Conservation (phyloP, 176 grass and related monocot genomes). For the sorghum (Sorghum bicolor) region DNA sequence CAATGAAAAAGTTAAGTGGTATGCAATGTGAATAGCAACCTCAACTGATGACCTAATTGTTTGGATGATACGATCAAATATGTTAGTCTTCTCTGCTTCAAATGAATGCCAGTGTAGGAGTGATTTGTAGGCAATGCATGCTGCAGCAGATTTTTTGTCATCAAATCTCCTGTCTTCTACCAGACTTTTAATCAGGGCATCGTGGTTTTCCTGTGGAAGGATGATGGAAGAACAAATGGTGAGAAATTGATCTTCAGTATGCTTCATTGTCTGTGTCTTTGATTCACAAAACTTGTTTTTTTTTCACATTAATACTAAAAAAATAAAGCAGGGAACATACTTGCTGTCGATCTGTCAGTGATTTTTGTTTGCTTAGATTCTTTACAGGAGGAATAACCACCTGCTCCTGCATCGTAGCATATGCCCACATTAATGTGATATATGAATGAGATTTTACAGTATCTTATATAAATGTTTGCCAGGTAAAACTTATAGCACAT, state of each 20-base stretch:
- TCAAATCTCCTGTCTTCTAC: conserved; percentile 70
- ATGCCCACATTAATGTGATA: conserved; percentile 17
- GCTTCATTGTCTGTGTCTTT: conserved; percentile 6
- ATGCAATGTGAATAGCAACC: conserved; percentile 43
- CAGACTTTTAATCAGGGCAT: conserved; percentile 79
- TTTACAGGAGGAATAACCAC: conserved; percentile 37
- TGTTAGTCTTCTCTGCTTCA: conserved; percentile 88
- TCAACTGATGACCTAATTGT: conserved; percentile 82
- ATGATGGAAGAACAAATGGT: conserved; percentile 21
- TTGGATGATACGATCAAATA: conserved; percentile 92
- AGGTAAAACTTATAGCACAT: conserved; percentile 22
- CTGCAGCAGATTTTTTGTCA: conserved; percentile 58
- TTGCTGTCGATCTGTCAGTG: conserved; percentile 69
- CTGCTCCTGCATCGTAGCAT: conserved; percentile 60
- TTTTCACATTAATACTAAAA: neutral
- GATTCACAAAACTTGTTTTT: conserved; percentile 9
- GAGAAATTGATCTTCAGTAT: conserved; percentile 29
- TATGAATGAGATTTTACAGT: neutral
- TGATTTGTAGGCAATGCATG: conserved; percentile 87
- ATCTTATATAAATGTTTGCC: conserved; percentile 24
- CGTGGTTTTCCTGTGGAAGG: conserved; percentile 80
- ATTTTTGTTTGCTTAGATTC: conserved; percentile 87
- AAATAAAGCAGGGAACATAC: conserved; percentile 32
- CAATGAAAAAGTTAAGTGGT: neutral
- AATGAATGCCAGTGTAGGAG: conserved; percentile 88